These are phyloP conservation scores for Colletotrichum navitas DNA, from an alignment of 2,329 filamentous ascomycete species.

Conservation along the genomic window DNA sequence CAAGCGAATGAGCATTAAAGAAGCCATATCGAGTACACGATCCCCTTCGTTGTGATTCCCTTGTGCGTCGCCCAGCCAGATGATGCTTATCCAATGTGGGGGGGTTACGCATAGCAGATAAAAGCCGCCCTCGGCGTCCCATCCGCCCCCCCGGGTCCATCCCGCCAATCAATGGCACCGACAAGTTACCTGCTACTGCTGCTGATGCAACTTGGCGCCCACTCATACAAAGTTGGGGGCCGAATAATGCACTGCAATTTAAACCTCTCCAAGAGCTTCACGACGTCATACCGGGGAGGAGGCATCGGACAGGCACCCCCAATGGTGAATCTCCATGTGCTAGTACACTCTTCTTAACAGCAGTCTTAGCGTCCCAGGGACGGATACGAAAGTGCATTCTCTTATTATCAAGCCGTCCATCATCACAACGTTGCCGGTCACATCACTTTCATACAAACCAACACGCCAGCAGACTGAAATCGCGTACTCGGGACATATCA, in stretches of 20 bases:
- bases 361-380: not conserved
- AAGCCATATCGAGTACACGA: not conserved
- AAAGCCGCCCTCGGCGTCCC: too few species aligned
- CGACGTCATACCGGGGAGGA: not conserved
- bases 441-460: not conserved
- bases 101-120: not conserved
- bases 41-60: not conserved
- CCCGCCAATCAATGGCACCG: too few species aligned
- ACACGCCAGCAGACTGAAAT: not conserved
- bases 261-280: not conserved
- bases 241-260: not conserved
- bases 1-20: not conserved
- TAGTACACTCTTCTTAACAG: not conserved
- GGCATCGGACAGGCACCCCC: not conserved
- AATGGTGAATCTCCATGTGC: too few species aligned
- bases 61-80: not conserved
- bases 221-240: not conserved
- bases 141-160: too few species aligned
- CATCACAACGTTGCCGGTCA: too few species aligned
- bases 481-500: constrained; percentile 33
- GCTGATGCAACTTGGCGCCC: not conserved
- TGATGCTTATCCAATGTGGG: not conserved
- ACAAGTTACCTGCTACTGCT: too few species aligned
- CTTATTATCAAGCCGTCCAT: not conserved
- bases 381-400: not conserved